Base-by-base conservation (phyloP, 1,139 yeast genomes). In the Yamadazyma membranifaciens region DNA sequence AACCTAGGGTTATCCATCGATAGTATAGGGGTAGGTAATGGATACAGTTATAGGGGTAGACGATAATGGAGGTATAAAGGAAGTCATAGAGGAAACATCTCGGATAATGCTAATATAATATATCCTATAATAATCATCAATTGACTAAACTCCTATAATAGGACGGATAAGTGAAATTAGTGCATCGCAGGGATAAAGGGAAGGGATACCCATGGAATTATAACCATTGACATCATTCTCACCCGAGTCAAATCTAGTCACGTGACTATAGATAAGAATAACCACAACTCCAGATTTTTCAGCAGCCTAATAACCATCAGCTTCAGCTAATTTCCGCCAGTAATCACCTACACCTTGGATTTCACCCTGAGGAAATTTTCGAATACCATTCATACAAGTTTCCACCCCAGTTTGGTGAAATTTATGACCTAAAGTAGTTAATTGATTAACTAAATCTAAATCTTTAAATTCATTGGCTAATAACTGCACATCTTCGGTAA, bases 401-500 rank as follows among this genome's bases (percentile, higher is more conserved):
- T 63, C 56, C 0, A 72, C 55, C 1, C 77, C 77, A 12, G 64
- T 56, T 40, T 65, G 63, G 15, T 45, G 31, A 36, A 67, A 59
- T 9, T 49, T 45, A 42, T 69, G 75, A 2, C 69, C 69, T 42
- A 57, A 43, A 3, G 20, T 31, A 16, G 36, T 37, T 47, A 65
- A 52, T 22, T 44, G 37, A 0, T 42, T 44, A 11, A 48, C 17
- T 5, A 59, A 43, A 2, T 39, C 44, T 6, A 24, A 29, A 27
- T 37, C 37, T 3, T 47, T 47, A 43, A 54, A 58, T 41, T 65
- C 71, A 29, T 57, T 41, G 31, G 60, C 55, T 31, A 62, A 60
- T 24, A 62, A 65, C 0, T 65, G 55, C 3, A 59, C 36, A 40
- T 69, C 65, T 56, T 92, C 98, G 32, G 84, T 72, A 62, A 69